A percentile compares a stretch with the other conserved stretches of the same genome.
Conservation (phyloP, 83 land plant species). For the Diphasiastrum complanatum region DNA sequence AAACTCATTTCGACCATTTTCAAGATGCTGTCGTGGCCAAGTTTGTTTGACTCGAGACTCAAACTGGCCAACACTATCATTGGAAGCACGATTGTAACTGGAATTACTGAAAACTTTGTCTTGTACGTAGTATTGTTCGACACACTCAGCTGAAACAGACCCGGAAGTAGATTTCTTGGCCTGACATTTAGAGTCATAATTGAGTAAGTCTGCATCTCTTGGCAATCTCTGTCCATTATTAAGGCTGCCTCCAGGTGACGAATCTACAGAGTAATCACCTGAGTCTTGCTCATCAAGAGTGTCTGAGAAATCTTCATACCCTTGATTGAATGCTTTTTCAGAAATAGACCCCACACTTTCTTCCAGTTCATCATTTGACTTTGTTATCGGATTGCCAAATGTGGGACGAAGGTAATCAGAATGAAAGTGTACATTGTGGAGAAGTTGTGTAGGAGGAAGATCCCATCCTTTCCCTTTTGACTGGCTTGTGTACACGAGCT, state of each 20-base stretch:
- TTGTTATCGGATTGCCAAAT: slow-evolving; percentile 4
- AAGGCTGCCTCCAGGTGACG: slow-evolving; percentile 16
- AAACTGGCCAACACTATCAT: slow-evolving; percentile 14
- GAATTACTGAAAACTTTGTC: neutral
- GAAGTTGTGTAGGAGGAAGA: slow-evolving; percentile 27
- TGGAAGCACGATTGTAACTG: neutral
- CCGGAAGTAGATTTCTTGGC: no score
- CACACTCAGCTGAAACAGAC: neutral
- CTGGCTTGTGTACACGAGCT: slow-evolving; percentile 8
- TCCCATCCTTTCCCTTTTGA: slow-evolving; percentile 4
- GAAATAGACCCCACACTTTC: slow-evolving; percentile 38
- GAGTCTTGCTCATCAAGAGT: slow-evolving; percentile 32
- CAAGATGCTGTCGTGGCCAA: no score
- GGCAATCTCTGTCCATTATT: no score
- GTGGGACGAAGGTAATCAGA: slow-evolving; percentile 15
- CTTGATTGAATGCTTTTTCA: slow-evolving; percentile 6
- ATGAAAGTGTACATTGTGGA: slow-evolving; percentile 25
- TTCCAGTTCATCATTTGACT: slow-evolving; percentile 22
- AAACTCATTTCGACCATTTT: no score
- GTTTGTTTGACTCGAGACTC: neutral
- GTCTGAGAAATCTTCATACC: slow-evolving; percentile 21
- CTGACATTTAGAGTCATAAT: no score
- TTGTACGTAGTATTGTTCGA: slow-evolving; percentile 11
- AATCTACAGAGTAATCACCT: slow-evolving; percentile 27
- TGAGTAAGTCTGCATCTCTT: no score